Conservation (phyloP, 2,329 filamentous ascomycete genomes). For the Cephalotrichum gorgonifer region DNA sequence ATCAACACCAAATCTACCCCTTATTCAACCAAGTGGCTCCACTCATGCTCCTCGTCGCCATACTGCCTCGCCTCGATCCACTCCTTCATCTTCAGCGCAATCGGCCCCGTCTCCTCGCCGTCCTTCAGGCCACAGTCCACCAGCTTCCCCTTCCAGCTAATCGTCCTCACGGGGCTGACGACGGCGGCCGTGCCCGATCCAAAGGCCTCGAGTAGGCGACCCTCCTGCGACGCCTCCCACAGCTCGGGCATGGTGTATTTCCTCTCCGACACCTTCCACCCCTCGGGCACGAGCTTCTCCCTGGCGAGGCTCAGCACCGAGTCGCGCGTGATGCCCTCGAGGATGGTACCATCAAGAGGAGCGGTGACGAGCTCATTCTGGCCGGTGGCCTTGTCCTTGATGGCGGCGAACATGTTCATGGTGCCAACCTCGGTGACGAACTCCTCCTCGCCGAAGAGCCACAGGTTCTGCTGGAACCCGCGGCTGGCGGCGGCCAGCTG, state of each 20-base stretch:
- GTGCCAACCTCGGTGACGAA: constrained; percentile 96
- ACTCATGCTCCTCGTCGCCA: constrained; percentile 82
- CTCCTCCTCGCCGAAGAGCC: constrained; percentile 93
- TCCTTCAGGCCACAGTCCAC: constrained; percentile 77
- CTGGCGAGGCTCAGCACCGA: constrained; percentile 78
- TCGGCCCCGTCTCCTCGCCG: constrained; percentile 75
- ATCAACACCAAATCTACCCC: background rate
- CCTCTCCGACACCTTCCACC: constrained; percentile 80
- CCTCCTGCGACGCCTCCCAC: constrained; percentile 70
- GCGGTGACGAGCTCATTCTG: constrained; percentile 91
- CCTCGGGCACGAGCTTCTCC: constrained; percentile 72
- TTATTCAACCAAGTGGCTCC: constrained; percentile 56
- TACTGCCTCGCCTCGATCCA: constrained; percentile 98
- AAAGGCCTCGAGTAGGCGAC: constrained; percentile 84
- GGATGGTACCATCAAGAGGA: constrained; percentile 89
- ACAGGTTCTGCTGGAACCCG: constrained; percentile 96
- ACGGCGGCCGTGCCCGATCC: constrained; percentile 90
- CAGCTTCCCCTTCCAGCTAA: constrained; percentile 75
- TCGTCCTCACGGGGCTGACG: constrained; percentile 79
- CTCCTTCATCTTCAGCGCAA: constrained; percentile 79
- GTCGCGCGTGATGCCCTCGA: constrained; percentile 90
- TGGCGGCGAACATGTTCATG: constrained; percentile 92
- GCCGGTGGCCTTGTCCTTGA: constrained; percentile 78
- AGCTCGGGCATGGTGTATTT: constrained; percentile 89
- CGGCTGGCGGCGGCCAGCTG: constrained; percentile 84